Evolutionary conservation across 257 asterid species (phyloP), one percentile per base, ranked within the genome.

Genomic region (Solanum verrucosum): DNA sequence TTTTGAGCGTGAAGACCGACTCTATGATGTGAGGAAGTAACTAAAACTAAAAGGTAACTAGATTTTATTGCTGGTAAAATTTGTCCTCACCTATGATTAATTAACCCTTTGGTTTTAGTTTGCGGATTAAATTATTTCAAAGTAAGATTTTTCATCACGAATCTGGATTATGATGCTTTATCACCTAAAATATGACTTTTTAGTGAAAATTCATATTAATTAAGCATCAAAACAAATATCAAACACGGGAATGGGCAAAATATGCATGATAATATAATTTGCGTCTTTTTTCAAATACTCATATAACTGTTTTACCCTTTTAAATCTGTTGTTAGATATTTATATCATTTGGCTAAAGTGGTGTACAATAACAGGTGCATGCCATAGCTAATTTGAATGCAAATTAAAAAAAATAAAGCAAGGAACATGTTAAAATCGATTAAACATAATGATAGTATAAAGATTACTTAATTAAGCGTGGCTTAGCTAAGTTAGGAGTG

Each of bases 211-310:
- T 6, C 9, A 67, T 5, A 67, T 67, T 67, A 25, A 67, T 27
- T 2, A 67, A n/a, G 13, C 18, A 25, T 27, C 20, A 67, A 25
- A 25, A 25, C 2, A 2, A 3, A 25, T 67, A 67, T 12, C 73
- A 13, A 25, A 67, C 73, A 25, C 1, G 0, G 4, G 0, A 27
- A 6, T 14, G 20, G 6, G 0, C 34, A 25, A 25, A 11, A n/a
- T n/a, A 25, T 11, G 46, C 10, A 18, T 72, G 25, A 34, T 72
- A 9, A 72, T 34, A 33, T 2, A 10, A 34, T 35, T 35, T 21
- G 49, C 21, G 31, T 34, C 42, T 9, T 35, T 74, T 74, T 37
- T 59, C 29, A 21, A 10, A 11, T 35, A 56, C 65, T 18, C 10
- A 37, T 74, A 37, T 16, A 34, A 34, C 46, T 7, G 1, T 35